These are phyloP conservation scores for Geotrichum australiense DNA, from an alignment of 1,139 yeast species.

Conservation along the genomic window DNA sequence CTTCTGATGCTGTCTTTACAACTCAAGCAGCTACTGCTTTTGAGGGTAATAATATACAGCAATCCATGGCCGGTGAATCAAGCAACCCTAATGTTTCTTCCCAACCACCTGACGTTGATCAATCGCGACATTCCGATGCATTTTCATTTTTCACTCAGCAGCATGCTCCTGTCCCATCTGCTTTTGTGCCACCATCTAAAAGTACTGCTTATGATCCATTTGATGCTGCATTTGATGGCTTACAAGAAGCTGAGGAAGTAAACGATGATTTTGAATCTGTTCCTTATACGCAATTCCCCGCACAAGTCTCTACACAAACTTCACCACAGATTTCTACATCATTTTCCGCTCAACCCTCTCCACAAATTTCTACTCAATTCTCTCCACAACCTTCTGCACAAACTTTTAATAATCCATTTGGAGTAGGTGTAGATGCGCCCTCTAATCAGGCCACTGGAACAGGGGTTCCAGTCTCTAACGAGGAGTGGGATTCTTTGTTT, in stretches of 20 bases:
- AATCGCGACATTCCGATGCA: neutral
- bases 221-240: constrained; percentile 15
- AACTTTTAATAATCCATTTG: constrained; percentile 1
- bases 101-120: no score
- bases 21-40: no score
- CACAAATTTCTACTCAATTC: constrained; percentile 1
- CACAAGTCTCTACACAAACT: constrained; percentile 1
- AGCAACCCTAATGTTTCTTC: no score
- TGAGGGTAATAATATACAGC: no score
- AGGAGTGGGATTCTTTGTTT: constrained; percentile 92
- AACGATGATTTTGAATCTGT: constrained; percentile 1
- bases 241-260: constrained; percentile 5
- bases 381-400: constrained; percentile 2
- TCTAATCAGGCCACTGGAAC: neutral
- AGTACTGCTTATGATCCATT: constrained; percentile 11
- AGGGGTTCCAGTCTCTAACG: constrained; percentile 29
- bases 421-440: neutral
- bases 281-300: neutral
- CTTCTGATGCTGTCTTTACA: no score
- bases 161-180: constrained; percentile 9
- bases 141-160: neutral
- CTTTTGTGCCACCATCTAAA: constrained; percentile 11
- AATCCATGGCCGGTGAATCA: no score
- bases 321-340: constrained; percentile 6
- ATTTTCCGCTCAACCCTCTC: constrained; percentile 1